phyloP scores from a whole-genome alignment of 345 rosid genomes.

The Turnera subulata region DNA sequence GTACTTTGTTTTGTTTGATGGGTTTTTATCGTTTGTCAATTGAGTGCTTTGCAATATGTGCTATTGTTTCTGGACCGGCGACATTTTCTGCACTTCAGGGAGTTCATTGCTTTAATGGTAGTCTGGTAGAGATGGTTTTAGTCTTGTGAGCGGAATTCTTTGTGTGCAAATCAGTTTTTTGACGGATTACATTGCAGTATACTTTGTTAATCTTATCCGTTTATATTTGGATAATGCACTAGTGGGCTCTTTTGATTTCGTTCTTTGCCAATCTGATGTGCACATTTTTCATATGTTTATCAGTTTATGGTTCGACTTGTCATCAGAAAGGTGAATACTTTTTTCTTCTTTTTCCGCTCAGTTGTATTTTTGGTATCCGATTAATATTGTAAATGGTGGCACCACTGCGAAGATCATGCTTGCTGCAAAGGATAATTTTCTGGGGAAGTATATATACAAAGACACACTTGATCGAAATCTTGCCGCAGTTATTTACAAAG shows the following conservation, averaged over 20 bases:
- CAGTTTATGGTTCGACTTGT: neutral
- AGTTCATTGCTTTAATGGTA: neutral
- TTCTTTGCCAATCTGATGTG: neutral
- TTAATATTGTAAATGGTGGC: conserved; percentile 76
- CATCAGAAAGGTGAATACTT: neutral
- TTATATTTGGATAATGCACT: conserved; percentile 3
- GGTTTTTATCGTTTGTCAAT: neutral
- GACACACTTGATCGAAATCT: conserved; percentile 86
- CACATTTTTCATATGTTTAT: no score
- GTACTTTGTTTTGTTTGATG: neutral
- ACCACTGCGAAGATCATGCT: conserved; percentile 97
- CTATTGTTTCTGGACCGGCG: no score
- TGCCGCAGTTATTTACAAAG: conserved; percentile 86
- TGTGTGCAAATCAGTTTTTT: no score
- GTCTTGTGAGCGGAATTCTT: no score
- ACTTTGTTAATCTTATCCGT: no score
- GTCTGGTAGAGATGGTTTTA: no score
- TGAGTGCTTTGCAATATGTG: neutral
- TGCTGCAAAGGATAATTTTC: conserved; percentile 85
- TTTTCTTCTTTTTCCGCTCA: conserved; percentile 17
- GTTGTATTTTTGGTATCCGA: conserved; percentile 94
- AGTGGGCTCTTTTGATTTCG: neutral
- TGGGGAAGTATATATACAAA: conserved; percentile 90
- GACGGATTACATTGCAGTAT: no score
- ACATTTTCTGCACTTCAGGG: neutral